phyloP scores from a whole-genome alignment of 148 eudicot species.

The Rhododendron ferrugineum region DNA sequence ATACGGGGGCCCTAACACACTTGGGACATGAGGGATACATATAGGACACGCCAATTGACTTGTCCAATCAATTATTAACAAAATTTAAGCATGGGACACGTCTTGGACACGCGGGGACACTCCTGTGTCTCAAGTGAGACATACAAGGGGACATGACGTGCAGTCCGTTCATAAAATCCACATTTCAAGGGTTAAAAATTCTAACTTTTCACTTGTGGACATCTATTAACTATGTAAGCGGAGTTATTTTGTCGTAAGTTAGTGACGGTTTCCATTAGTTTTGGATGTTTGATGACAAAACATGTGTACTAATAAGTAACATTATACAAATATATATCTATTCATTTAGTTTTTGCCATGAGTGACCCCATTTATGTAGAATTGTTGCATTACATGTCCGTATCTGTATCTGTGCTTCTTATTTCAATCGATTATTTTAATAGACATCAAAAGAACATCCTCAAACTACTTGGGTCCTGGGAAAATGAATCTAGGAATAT shows the following conservation, averaged over 20 bases:
- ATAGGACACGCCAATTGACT: no score
- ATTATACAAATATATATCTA: not conserved
- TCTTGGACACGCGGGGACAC: not conserved
- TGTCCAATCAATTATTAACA: no score
- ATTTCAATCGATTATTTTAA: no score
- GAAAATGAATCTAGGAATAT: not conserved
- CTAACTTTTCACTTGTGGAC: not conserved
- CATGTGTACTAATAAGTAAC: not conserved
- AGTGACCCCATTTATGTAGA: not conserved
- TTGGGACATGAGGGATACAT: not conserved
- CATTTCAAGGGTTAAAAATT: not conserved
- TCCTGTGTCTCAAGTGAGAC: not conserved
- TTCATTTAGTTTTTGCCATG: not conserved
- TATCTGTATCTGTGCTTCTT: not conserved
- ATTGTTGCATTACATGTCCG: not conserved
- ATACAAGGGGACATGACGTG: not conserved
- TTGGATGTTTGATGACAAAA: not conserved
- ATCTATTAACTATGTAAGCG: not conserved
- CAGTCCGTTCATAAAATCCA: not conserved
- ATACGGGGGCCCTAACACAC: not conserved
- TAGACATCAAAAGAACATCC: not conserved
- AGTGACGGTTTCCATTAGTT: not conserved
- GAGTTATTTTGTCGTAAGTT: not conserved
- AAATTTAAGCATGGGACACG: not conserved
- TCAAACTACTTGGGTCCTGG: not conserved